These are phyloP conservation scores for Isochrysis galbana DNA, from an alignment of 78 protist species.

Conservation along the genomic window DNA sequence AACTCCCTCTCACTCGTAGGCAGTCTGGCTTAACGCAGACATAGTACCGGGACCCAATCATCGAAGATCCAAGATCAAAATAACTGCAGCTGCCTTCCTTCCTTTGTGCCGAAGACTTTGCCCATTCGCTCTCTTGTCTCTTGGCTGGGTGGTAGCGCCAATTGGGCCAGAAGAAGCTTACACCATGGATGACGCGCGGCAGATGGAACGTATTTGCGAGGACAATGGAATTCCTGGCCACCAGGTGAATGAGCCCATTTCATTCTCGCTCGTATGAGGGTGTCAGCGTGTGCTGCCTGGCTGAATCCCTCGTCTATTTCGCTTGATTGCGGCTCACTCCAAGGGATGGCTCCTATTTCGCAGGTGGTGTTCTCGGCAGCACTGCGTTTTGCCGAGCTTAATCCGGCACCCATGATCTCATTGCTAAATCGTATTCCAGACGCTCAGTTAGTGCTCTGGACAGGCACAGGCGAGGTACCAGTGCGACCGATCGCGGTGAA, in stretches of 20 bases:
- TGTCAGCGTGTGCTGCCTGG: no score
- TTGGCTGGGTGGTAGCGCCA: background rate
- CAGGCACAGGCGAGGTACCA: background rate
- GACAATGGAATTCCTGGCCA: background rate
- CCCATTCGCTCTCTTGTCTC: background rate
- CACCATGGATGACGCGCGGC: background rate
- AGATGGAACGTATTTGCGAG: background rate
- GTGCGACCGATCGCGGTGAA: background rate
- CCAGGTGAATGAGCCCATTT: background rate
- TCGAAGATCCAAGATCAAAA: background rate
- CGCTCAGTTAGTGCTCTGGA: background rate
- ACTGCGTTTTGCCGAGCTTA: background rate
- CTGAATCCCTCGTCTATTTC: no score
- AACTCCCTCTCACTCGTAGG: background rate
- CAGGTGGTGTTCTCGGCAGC: background rate
- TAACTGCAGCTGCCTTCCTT: background rate
- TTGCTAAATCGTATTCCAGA: background rate
- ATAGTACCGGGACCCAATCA: background rate
- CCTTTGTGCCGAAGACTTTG: background rate
- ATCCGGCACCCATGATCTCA: background rate
- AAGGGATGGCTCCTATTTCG: no score
- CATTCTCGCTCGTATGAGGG: no score
- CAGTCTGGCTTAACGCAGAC: background rate
- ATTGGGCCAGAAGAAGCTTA: background rate
- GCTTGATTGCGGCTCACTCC: no score